Conservation (phyloP, 2,329 filamentous ascomycete species). For the Endothia cerciana region DNA sequence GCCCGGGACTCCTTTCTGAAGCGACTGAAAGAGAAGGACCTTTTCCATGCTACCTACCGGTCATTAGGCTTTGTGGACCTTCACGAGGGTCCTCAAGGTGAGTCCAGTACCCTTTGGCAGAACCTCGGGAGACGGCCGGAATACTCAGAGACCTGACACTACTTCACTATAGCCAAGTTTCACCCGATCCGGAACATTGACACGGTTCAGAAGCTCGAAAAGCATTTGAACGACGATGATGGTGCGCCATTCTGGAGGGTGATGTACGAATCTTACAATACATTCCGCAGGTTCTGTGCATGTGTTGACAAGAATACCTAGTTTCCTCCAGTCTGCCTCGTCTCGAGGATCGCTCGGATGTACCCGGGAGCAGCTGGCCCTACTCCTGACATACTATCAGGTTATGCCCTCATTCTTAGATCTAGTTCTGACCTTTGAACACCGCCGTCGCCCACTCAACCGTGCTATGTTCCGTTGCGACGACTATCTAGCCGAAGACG, state of each 20-base stretch:
- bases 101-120: neutral
- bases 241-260: neutral
- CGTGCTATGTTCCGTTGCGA: slow-evolving; percentile 30
- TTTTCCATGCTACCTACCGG: neutral
- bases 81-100: neutral
- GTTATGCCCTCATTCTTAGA: slow-evolving; percentile 35
- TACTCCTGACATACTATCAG: slow-evolving; percentile 32
- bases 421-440: slow-evolving; percentile 31
- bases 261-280: neutral
- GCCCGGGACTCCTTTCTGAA: neutral
- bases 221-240: neutral
- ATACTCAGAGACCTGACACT: neutral
- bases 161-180: neutral
- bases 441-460: slow-evolving; percentile 19
- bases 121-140: neutral
- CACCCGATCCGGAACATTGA: neutral
- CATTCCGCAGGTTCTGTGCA: neutral
- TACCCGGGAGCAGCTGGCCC: slow-evolving; percentile 30
- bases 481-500: slow-evolving; percentile 27
- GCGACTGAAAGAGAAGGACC: neutral
- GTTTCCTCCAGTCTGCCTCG: slow-evolving; percentile 29
- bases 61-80: neutral
- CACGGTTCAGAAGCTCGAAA: neutral
- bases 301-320: slow-evolving; percentile 1
- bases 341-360: slow-evolving; percentile 31